phyloP scores from a whole-genome alignment of 306 rosid species.

The Cicer yamashitae region DNA sequence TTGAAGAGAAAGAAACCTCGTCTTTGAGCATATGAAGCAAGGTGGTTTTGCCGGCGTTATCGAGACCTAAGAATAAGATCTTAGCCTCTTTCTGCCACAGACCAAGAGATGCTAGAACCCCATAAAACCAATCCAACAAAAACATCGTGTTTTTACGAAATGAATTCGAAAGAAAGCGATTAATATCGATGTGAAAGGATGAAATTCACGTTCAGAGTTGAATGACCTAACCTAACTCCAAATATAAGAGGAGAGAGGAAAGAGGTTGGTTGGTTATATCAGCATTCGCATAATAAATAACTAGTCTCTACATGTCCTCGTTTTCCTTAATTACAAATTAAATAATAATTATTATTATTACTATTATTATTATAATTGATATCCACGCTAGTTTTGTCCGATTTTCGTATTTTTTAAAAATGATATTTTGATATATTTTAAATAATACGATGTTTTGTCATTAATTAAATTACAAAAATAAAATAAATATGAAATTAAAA shows the following conservation, averaged over 20 bases:
- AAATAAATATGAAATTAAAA: no score
- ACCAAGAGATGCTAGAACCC: constrained; percentile 86
- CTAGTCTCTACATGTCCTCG: no score
- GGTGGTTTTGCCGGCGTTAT: constrained; percentile 91
- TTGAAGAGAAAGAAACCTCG: constrained; percentile 58
- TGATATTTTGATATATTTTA: no score
- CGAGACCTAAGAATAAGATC: constrained; percentile 90
- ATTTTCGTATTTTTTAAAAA: no score
- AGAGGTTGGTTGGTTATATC: constrained; percentile 11
- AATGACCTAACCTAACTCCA: constrained; percentile 60
- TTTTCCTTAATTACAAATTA: no score
- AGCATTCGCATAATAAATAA: neutral
- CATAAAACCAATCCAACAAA: constrained; percentile 85
- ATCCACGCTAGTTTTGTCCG: no score
- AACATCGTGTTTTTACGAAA: constrained; percentile 55
- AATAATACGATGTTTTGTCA: no score
- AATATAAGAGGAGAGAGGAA: constrained; percentile 36
- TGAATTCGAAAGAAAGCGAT: constrained; percentile 11
- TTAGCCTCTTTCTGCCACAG: constrained; percentile 95
- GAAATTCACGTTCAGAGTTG: constrained; percentile 17
- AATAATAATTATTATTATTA: no score
- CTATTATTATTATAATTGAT: no score
- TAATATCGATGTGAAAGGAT: neutral
- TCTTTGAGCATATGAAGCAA: constrained; percentile 94
- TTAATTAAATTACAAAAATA: no score